phyloP scores from a whole-genome alignment of 129 eudicot species.

The Centella asiatica region DNA sequence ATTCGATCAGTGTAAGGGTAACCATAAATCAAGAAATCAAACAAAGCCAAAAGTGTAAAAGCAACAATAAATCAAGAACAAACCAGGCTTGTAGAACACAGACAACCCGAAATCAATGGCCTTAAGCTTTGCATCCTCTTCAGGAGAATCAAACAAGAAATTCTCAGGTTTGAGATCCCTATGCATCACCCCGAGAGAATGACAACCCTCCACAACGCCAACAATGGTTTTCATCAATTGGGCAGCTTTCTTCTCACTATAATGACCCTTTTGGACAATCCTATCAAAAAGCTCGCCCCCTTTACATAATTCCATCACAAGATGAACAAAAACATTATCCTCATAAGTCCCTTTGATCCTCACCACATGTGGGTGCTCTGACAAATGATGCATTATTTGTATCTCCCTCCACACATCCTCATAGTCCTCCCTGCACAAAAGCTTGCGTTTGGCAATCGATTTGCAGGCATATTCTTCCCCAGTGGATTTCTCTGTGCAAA shows the following conservation, averaged over 20 bases:
- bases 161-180: conserved; percentile 54
- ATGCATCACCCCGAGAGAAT: conserved; percentile 50
- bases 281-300: conserved; percentile 54
- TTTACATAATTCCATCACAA: conserved; percentile 43
- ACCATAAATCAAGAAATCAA: background rate
- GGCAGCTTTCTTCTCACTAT: conserved; percentile 41
- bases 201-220: conserved; percentile 47
- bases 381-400: conserved; percentile 51
- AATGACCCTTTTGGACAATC: conserved; percentile 49
- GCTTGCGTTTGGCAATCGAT: conserved; percentile 45
- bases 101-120: conserved; percentile 53
- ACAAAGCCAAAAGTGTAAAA: too few species aligned
- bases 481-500: conserved; percentile 33
- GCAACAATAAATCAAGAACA: background rate
- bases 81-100: conserved; percentile 49
- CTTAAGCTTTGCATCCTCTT: conserved; percentile 54
- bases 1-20: background rate
- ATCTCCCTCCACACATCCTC: conserved; percentile 54
- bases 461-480: conserved; percentile 43
- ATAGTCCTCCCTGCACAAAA: conserved; percentile 33
- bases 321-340: conserved; percentile 39
- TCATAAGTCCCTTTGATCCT: conserved; percentile 46
- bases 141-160: conserved; percentile 34
- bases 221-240: conserved; percentile 39
- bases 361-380: conserved; percentile 38